Conservation (phyloP, 768 basidiomycete genomes). For the Postia placenta region DNA sequence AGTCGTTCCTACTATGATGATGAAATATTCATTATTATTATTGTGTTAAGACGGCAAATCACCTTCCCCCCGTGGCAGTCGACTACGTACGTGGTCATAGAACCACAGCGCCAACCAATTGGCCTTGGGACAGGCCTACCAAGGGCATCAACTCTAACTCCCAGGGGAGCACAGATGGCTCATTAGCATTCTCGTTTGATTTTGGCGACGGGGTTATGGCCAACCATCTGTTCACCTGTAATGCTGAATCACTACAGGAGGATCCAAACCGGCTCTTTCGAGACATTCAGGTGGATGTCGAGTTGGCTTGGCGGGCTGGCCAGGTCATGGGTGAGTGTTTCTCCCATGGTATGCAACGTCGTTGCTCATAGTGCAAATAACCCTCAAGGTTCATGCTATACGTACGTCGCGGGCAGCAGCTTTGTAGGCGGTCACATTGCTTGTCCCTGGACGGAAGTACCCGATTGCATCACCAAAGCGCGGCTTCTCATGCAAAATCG, state of each 20-base stretch:
- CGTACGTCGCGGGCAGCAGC: not conserved
- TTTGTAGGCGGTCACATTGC: not conserved
- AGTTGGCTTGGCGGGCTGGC: slow-evolving; percentile 3
- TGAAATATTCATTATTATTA: too few relatives aligned
- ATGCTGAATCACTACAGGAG: slow-evolving; percentile 2
- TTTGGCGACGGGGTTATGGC: not conserved
- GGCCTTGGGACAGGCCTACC: slow-evolving; percentile 10
- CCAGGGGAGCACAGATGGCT: not conserved
- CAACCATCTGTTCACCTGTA: slow-evolving; percentile 13
- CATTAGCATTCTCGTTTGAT: slow-evolving; percentile 2
- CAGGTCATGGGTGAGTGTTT: not conserved
- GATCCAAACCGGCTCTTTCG: slow-evolving; percentile 6
- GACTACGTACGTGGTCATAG: slow-evolving; percentile 9
- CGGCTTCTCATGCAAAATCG: slow-evolving; percentile 6
- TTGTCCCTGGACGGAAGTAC: not conserved
- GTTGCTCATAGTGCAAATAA: too few relatives aligned
- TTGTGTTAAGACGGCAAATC: slow-evolving; percentile 1
- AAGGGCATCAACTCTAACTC: not conserved
- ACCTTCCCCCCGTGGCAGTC: slow-evolving; percentile 7
- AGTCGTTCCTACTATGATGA: not conserved
- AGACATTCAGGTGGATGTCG: slow-evolving; percentile 7
- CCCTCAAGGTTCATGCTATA: slow-evolving; percentile 10
- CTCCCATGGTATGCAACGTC: too few relatives aligned
- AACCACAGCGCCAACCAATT: slow-evolving; percentile 5
- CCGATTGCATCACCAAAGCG: slow-evolving; percentile 1